Percentiles rank a stretch among this genome's conserved stretches.
Conservation (phyloP, 768 basidiomycete genomes). For the Suillus subaureus region DNA sequence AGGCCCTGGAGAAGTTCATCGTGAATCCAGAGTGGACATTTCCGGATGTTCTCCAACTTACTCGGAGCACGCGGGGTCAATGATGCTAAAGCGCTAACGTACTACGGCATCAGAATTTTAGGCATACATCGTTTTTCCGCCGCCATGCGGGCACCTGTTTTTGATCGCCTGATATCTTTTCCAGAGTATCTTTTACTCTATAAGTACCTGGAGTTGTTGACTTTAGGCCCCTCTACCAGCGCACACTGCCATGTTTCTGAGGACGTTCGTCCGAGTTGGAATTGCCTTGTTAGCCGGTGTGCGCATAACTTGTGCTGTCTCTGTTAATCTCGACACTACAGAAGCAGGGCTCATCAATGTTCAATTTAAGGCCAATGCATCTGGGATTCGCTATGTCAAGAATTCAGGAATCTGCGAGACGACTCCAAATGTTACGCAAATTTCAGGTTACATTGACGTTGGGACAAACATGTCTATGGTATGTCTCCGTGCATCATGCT, state of each 20-base stretch:
- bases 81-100: not conserved
- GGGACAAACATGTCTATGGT: conserved; percentile 63
- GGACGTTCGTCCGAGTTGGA: not conserved
- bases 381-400: conserved; percentile 48
- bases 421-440: conserved; percentile 58
- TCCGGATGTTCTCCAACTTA: not conserved
- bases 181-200: not conserved
- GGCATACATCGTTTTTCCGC: not conserved
- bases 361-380: conserved; percentile 23
- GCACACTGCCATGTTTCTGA: conserved; percentile 18
- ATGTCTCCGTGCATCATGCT: conserved; percentile 11
- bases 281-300: conserved; percentile 7
- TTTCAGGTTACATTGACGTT: conserved; percentile 65
- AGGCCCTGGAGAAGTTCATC: not conserved
- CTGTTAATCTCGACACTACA: not conserved
- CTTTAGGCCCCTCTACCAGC: not conserved
- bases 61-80: not conserved
- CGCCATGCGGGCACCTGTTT: not conserved
- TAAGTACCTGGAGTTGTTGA: not conserved
- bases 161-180: not conserved
- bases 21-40: not conserved
- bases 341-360: conserved; percentile 6
- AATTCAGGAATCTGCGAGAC: conserved; percentile 70
- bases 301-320: conserved; percentile 4
- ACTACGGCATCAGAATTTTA: not conserved